Conservation (phyloP, 140 eudicot species). For the Oenanthe javanica region DNA sequence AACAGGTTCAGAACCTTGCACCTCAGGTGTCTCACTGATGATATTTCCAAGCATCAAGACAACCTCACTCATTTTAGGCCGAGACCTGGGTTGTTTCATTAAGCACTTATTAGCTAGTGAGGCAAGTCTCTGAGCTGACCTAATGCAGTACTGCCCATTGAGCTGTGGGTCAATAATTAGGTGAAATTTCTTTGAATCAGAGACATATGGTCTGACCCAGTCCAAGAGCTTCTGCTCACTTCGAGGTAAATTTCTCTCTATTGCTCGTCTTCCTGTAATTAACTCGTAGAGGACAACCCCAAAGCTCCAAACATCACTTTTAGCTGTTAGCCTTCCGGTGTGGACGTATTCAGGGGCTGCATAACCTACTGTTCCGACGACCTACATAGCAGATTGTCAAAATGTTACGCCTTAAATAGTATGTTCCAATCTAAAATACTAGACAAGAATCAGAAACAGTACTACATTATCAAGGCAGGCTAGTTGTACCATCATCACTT, state of each 20-base stretch:
- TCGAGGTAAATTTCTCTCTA: constrained; percentile 81
- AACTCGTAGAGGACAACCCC: constrained; percentile 90
- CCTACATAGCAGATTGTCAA: constrained; percentile 26
- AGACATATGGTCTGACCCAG: constrained; percentile 77
- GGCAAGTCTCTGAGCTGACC: constrained; percentile 71
- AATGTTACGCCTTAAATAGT: background rate
- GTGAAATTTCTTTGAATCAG: constrained; percentile 78
- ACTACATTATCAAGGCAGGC: background rate
- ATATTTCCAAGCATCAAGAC: constrained; percentile 57
- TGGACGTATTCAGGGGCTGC: constrained; percentile 96
- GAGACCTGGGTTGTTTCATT: constrained; percentile 57
- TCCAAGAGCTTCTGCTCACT: constrained; percentile 84
- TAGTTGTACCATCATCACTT: background rate
- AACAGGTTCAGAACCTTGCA: constrained; percentile 17
- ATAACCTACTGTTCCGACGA: constrained; percentile 92
- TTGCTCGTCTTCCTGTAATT: constrained; percentile 84
- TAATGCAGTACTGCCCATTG: constrained; percentile 53
- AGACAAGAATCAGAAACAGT: background rate
- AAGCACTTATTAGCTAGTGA: constrained; percentile 77
- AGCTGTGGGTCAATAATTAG: constrained; percentile 62
- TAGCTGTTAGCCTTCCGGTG: constrained; percentile 79
- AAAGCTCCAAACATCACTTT: constrained; percentile 94
- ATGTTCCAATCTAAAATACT: background rate
- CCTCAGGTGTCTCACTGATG: constrained; percentile 36
- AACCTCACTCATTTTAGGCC: constrained; percentile 92